Conservation (phyloP, 2,329 filamentous ascomycete genomes). For the Sclerotinia glacialis region DNA sequence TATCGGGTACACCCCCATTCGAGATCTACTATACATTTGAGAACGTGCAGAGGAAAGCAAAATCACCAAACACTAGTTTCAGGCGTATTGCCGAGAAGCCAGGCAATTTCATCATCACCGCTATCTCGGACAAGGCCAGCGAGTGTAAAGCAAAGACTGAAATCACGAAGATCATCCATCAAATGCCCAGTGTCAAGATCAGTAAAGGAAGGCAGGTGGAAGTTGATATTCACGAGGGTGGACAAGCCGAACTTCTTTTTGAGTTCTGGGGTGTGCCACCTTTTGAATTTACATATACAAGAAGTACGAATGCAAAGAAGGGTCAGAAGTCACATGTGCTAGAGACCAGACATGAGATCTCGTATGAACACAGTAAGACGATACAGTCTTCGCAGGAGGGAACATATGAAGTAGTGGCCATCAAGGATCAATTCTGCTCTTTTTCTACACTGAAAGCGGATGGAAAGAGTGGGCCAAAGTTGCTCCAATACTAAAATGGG, state of each 20-base stretch:
- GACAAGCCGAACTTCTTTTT: slow-evolving; percentile 88
- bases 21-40: slow-evolving; percentile 91
- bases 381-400: slow-evolving; percentile 89
- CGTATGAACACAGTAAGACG: slow-evolving; percentile 75
- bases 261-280: slow-evolving; percentile 94
- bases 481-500: slow-evolving; percentile 33
- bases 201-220: slow-evolving; percentile 77
- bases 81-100: slow-evolving; percentile 89
- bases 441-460: slow-evolving; percentile 70
- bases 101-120: slow-evolving; percentile 83
- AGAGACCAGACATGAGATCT: slow-evolving; percentile 86
- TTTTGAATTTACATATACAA: slow-evolving; percentile 96
- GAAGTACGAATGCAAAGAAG: slow-evolving; percentile 78
- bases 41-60: slow-evolving; percentile 72
- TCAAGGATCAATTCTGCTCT: slow-evolving; percentile 89
- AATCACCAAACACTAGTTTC: slow-evolving; percentile 77
- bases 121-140: slow-evolving; percentile 81
- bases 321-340: slow-evolving; percentile 76
- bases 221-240: slow-evolving; percentile 95
- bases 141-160: slow-evolving; percentile 80
- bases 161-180: slow-evolving; percentile 81
- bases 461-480: slow-evolving; percentile 46
- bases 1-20: slow-evolving; percentile 88
- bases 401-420: slow-evolving; percentile 94
- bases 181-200: slow-evolving; percentile 86